Conservation (phyloP, 768 basidiomycete genomes). For the Agaricus bisporus region DNA sequence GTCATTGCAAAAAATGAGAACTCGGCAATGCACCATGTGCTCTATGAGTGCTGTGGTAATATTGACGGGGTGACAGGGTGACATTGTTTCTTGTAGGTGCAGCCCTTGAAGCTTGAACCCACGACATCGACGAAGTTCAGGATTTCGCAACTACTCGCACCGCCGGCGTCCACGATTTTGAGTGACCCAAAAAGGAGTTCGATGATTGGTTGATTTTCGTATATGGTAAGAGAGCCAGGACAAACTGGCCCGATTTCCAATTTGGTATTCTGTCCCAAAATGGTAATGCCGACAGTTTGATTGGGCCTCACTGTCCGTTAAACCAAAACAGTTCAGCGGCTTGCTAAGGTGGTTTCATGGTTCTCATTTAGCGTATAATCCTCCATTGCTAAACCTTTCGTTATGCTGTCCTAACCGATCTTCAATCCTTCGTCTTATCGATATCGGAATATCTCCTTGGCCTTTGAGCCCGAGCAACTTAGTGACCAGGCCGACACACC, state of each 20-base stretch:
- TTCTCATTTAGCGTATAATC: no score
- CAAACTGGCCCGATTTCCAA: background rate
- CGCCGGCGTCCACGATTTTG: background rate
- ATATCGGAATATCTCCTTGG: no score
- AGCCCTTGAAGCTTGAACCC: no score
- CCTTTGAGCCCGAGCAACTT: no score
- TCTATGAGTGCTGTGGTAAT: background rate
- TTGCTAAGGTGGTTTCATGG: no score
- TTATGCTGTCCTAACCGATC: no score
- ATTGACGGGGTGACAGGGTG: no score
- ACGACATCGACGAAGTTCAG: no score
- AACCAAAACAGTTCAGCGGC: background rate
- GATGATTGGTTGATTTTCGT: background rate
- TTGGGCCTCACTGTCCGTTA: background rate
- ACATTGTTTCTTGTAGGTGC: no score
- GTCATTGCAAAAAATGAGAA: background rate
- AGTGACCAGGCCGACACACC: no score
- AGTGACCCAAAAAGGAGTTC: background rate
- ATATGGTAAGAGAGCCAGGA: slow-evolving; percentile 1
- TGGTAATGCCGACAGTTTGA: background rate
- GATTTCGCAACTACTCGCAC: background rate
- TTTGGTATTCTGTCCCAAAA: background rate
- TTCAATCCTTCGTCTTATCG: no score
- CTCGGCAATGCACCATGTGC: background rate
- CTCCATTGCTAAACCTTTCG: no score